Base-by-base conservation (phyloP, 768 basidiomycete genomes). In the Russula virescens region DNA sequence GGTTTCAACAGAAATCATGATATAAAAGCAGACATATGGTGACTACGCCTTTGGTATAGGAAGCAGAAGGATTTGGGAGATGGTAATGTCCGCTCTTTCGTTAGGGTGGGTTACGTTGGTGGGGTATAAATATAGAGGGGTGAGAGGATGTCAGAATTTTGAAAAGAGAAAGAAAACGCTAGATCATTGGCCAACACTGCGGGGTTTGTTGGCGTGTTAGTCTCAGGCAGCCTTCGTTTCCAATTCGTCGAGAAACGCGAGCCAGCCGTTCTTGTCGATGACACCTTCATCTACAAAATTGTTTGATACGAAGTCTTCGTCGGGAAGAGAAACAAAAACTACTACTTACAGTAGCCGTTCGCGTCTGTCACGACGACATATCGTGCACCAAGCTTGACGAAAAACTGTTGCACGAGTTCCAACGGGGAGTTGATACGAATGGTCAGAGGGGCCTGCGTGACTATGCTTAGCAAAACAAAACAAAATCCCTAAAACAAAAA, bases 261-360 rank as follows among this genome's bases (percentile, higher is more conserved):
- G 81, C 94, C 94, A 99, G 0, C 83, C 83, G 75, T 96, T 95
- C 80, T 98, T 98, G 73, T 94, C 88, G 59, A 99, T 89, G 11
- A 95, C 80, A 9, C 97, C 97, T 69, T 89, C 85, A 70, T 94
- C 91, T 93, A 69, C 11, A 18, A 55, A 23, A 14, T 58, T 35
- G 13, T 52, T 45, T n/a, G 14, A 34, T 26, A 58, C 35, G 31
- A 5, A 65, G 35, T 16, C 46, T 16, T 23, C 13, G 45, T 6
- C 28, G 46, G 3, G 19, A 54, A 8, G 10, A 25, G 4, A 25
- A 19, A 53, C 21, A 26, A 9, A 28, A 55, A 73, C 87, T n/a
- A n/a, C n/a, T n/a, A n/a, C n/a, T 71, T 71, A 93, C 91, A 98
- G 49, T 85, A 75, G 7, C 95, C 95, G 55, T 92, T 85, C 2